Evolutionary conservation across 495 filamentous ascomycete species (phyloP), one percentile per base, ranked within the genome.

Genomic region (Podospora fimiseda): DNA sequence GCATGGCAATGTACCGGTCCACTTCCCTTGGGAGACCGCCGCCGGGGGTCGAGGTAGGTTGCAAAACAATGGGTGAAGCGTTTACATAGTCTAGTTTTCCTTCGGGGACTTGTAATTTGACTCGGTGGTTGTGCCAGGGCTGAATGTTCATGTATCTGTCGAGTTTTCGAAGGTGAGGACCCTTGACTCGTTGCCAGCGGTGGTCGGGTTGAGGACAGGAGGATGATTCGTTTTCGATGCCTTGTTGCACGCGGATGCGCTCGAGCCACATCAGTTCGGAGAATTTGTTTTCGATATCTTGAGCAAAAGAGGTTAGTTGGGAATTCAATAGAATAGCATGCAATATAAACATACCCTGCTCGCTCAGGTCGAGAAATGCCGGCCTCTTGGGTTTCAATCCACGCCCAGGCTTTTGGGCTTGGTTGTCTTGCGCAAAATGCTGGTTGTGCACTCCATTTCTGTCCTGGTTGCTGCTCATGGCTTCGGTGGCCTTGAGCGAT

Each of bases 41-140:
- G 13, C 48, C 50, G 21, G 46, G 23, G 79, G 84, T 43, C 74
- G 90, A 49, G 77, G 84, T 60, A 51, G 81, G 80, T 33, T 69
- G 72, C 22, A 96, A 72, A 5, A 75, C 61, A 42, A 99, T 94
- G 16, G 90, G 89, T 7, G 89, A 95, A 16, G 93, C 93, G 65
- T 99, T 99, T 74, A 97, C 94, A 69, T 97, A 99, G 67, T 96
- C 88, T 58, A 83, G 82, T 51, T 84, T 71, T 13, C 85, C 89
- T 23, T 85, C 80, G 9, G 88, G 86, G 2, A 97, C 93, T 30
- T 79, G 79, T 19, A 99, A 81, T 61, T 84, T 85, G 48, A 99
- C 74, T 1, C 93, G 89, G 58, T 91, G 90, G 63, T 88, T 83
- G 50, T 82, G 81, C 83, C 83, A 96, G 0, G 90, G 88, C 52